These are phyloP conservation scores for Lodderomyces oxycetoniae DNA, from an alignment of 1,139 yeast species.

Conservation along the genomic window DNA sequence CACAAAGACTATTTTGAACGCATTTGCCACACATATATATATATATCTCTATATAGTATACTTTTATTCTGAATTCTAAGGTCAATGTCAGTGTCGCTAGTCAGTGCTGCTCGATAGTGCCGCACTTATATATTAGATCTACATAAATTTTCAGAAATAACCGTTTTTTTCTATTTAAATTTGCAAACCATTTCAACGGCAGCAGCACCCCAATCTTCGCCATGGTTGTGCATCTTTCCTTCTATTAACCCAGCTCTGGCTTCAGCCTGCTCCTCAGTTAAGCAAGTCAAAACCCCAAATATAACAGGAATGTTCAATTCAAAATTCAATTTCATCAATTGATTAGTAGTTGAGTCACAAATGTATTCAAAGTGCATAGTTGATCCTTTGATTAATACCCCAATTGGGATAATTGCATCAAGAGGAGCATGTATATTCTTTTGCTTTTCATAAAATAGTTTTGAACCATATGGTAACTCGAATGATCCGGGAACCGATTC, in stretches of 20 bases:
- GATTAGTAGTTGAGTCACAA: constrained; percentile 84
- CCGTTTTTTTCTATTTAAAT: constrained; percentile 17
- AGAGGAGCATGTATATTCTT: constrained; percentile 44
- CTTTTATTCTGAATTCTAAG: too few species aligned
- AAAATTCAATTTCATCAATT: constrained; percentile 77
- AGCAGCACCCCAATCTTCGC: constrained; percentile 98
- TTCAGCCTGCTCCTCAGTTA: constrained; percentile 91
- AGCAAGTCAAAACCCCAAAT: constrained; percentile 88
- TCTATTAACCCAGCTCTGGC: constrained; percentile 85
- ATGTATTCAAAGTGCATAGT: constrained; percentile 98
- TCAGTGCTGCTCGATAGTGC: neutral
- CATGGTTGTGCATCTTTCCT: constrained; percentile 85
- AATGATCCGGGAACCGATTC: constrained; percentile 93
- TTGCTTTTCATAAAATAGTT: constrained; percentile 47
- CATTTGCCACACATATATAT: neutral
- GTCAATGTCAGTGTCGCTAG: neutral
- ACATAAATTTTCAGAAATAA: neutral
- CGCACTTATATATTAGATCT: neutral
- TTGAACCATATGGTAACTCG: constrained; percentile 83
- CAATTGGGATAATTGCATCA: constrained; percentile 91
- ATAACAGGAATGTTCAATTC: constrained; percentile 73
- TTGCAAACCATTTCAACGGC: constrained; percentile 94
- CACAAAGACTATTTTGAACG: too few species aligned
- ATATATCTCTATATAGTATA: neutral
- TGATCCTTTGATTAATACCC: constrained; percentile 90